Percentiles rank a stretch among this genome's conserved stretches.
phyloP scores from a whole-genome alignment of 108 stramenopile species.

The Skeletonema costatum region DNA sequence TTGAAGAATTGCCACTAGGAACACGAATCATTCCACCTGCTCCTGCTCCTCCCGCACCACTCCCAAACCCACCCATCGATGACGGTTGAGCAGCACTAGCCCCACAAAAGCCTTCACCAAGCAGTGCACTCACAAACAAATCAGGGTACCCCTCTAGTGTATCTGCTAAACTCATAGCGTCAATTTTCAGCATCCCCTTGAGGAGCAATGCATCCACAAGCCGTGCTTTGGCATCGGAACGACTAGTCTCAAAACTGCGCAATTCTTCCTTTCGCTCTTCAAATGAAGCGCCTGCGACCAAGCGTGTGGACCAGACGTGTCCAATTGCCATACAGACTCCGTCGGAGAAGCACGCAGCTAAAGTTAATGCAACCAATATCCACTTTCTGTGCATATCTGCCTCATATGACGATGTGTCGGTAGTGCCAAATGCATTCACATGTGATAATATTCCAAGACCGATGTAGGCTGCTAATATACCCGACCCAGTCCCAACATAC shows the following conservation, averaged over 20 bases:
- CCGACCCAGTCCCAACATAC: slow-evolving; percentile 72
- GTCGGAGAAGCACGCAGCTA: slow-evolving; percentile 69
- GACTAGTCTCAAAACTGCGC: slow-evolving; percentile 41
- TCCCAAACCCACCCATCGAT: slow-evolving; percentile 2
- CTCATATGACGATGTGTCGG: not conserved
- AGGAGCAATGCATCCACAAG: slow-evolving; percentile 68
- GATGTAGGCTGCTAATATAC: slow-evolving; percentile 63
- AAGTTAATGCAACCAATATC: slow-evolving; percentile 54
- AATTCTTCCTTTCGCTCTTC: slow-evolving; percentile 53
- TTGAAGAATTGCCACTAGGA: slow-evolving; percentile 8
- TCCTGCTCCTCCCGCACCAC: slow-evolving; percentile 28
- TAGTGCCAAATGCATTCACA: not conserved
- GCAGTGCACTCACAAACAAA: slow-evolving; percentile 70
- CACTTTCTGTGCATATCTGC: slow-evolving; percentile 22
- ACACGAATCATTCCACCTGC: slow-evolving; percentile 22
- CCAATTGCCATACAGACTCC: slow-evolving; percentile 80
- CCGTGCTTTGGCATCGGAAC: slow-evolving; percentile 64
- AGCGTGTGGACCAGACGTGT: slow-evolving; percentile 74
- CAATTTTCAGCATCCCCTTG: slow-evolving; percentile 82
- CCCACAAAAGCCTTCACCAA: slow-evolving; percentile 52
- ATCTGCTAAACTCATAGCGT: slow-evolving; percentile 87
- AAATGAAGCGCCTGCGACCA: slow-evolving; percentile 39
- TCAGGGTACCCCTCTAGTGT: slow-evolving; percentile 87
- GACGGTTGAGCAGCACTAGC: not conserved
- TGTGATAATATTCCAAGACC: slow-evolving; percentile 56